These are phyloP conservation scores for Symbiotaphrina buchneri DNA, from an alignment of 495 filamentous ascomycete species.

Conservation along the genomic window DNA sequence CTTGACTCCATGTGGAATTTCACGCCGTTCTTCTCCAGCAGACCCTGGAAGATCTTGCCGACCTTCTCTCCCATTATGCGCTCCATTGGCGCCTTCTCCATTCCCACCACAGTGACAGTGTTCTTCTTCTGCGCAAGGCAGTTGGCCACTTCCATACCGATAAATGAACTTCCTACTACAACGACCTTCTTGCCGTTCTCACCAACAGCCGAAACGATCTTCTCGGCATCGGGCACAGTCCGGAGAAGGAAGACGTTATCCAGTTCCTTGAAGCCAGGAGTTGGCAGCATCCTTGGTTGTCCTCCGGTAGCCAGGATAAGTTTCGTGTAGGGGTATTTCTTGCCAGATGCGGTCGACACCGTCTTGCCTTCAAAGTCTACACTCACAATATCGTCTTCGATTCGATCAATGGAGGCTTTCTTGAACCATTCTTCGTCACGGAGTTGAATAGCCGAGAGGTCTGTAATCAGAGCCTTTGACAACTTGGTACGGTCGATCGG, in stretches of 20 bases:
- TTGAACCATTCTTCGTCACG: constrained; percentile 58
- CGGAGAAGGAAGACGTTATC: constrained; percentile 72
- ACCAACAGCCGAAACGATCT: constrained; percentile 57
- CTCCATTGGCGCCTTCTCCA: constrained; percentile 72
- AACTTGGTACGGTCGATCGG: constrained; percentile 91
- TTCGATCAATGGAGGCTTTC: constrained; percentile 43
- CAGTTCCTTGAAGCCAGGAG: constrained; percentile 70
- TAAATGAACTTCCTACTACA: constrained; percentile 78
- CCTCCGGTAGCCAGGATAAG: constrained; percentile 79
- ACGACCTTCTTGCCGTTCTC: constrained; percentile 74
- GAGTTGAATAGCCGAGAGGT: constrained; percentile 53
- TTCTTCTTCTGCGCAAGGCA: constrained; percentile 49
- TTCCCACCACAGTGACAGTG: constrained; percentile 74
- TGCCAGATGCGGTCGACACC: constrained; percentile 48
- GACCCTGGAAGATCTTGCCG: constrained; percentile 53
- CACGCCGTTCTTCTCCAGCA: constrained; percentile 66
- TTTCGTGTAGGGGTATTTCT: constrained; percentile 57
- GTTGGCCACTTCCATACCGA: constrained; percentile 89
- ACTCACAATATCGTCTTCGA: constrained; percentile 49
- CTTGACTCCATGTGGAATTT: constrained; percentile 63
- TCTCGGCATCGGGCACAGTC: constrained; percentile 46
- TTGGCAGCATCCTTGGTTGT: constrained; percentile 48
- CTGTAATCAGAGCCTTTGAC: constrained; percentile 81
- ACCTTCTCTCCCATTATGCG: constrained; percentile 68
- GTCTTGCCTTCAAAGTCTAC: constrained; percentile 57